Base-by-base conservation (phyloP, 1,284 basidiomycete genomes). In the Wolfiporia cocos region DNA sequence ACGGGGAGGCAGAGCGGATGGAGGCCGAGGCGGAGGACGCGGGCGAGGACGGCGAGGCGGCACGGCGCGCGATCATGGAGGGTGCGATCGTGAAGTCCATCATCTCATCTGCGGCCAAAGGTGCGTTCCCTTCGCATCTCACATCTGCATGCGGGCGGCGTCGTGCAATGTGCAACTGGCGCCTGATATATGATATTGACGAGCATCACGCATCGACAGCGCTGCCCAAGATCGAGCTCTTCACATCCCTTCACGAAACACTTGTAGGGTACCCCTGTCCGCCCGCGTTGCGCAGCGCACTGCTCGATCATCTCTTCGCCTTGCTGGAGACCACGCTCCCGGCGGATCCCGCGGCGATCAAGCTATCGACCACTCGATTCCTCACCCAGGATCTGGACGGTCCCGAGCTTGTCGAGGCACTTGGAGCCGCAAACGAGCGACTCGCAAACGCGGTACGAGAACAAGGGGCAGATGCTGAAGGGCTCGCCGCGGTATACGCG, bases 1-100 rank as follows among this genome's bases (percentile, higher is more conserved):
- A 67, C 32, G 60, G 52, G 14, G 66, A 68, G 39, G 62, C 57
- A 26, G 76, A 78, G 26, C 65, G 71, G 41, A 71, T 69, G 60
- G 70, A 74, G 33, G 75, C 84, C 42, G 63, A 60, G 9, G 59
- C 56, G 6, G 61, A 63, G 19, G 58, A 62, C 17, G 64, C 57
- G 20, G 61, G 61, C 10, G 68, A 68, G 21, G 70, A 71, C 34
- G 66, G 64, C 15, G 71, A 72, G 46, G 63, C 62, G 28, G 80
- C 81, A 22, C 67, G 80, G 36, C 67, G 66, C 50, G 72, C 74
- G 38, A 77, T 89, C 53, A 70, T 87, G 69, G 65, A 77, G 33
- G 86, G 86, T 24, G 81, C 71, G 5, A 85, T 89, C 47, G 81
- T 86, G 37, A 78, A 74, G 55, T 73, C 78, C 32, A 83, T 81